phyloP scores from a whole-genome alignment of 2,329 filamentous ascomycete species.

The Neopestalotiopsis sp. region DNA sequence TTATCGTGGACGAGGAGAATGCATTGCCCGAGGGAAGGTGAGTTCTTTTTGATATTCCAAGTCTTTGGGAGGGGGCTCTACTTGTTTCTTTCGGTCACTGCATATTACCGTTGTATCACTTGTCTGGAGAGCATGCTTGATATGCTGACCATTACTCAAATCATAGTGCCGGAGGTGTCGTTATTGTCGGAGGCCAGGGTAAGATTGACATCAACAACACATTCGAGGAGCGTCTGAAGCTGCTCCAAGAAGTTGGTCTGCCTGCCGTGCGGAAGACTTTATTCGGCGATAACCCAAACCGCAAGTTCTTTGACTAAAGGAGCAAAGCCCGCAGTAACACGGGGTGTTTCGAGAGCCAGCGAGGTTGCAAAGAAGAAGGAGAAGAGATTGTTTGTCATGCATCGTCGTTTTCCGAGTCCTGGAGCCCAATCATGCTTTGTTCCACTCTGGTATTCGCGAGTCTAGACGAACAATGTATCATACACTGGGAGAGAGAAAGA shows the following conservation, averaged over 20 bases:
- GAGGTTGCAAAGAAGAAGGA: not conserved
- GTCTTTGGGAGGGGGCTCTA: not conserved
- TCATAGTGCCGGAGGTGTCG: conserved; percentile 79
- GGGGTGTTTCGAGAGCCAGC: not conserved
- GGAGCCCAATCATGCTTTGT: not conserved
- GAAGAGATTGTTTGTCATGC: conserved; percentile 6
- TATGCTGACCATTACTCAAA: conserved; percentile 1
- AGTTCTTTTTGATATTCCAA: conserved; percentile 44
- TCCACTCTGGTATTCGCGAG: not conserved
- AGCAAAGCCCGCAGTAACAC: not conserved
- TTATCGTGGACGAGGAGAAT: conserved; percentile 78
- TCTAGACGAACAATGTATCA: conserved; percentile 16
- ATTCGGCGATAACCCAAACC: conserved; percentile 94
- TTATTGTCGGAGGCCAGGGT: conserved; percentile 80
- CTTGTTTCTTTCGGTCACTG: not conserved
- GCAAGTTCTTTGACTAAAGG: conserved; percentile 88
- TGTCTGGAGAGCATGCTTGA: too few relatives aligned
- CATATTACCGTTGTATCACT: not conserved
- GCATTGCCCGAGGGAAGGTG: conserved; percentile 83
- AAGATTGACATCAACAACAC: conserved; percentile 99
- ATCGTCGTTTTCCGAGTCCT: conserved; percentile 7
- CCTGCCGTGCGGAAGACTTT: conserved; percentile 84
- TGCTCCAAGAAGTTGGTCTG: conserved; percentile 84
- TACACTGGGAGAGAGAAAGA: conserved; percentile 5
- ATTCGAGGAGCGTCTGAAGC: conserved; percentile 84